A percentile compares a stretch with the other conserved stretches of the same genome.
Conservation (phyloP, 2,329 filamentous ascomycete genomes). For the Stagonosporopsis cucurbitacearum region DNA sequence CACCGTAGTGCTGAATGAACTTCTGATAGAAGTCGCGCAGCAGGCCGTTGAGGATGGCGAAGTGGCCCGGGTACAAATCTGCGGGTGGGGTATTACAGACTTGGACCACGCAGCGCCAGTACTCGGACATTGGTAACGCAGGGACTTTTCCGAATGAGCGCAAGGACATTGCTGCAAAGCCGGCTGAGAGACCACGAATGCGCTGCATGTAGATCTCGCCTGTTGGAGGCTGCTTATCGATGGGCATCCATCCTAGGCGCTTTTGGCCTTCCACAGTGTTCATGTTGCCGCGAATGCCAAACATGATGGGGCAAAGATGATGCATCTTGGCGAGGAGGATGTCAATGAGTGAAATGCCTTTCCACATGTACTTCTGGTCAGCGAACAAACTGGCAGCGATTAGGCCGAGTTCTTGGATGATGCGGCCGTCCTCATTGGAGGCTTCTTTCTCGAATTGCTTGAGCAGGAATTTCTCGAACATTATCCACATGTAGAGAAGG, state of each 20-base stretch:
- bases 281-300: constrained; percentile 80
- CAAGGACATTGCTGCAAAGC: constrained; percentile 81
- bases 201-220: constrained; percentile 74
- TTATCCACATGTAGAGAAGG: constrained; percentile 74
- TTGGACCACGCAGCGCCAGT: constrained; percentile 79
- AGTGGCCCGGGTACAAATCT: constrained; percentile 56
- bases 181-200: constrained; percentile 83
- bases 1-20: constrained; percentile 83
- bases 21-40: constrained; percentile 71
- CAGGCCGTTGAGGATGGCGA: constrained; percentile 59
- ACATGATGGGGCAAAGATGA: constrained; percentile 80
- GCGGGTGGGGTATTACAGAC: constrained; percentile 76
- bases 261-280: constrained; percentile 59
- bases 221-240: constrained; percentile 52
- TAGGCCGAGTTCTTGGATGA: constrained; percentile 80
- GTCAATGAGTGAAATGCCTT: constrained; percentile 73
- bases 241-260: constrained; percentile 41
- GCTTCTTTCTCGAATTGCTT: constrained; percentile 61
- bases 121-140: constrained; percentile 80
- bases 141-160: constrained; percentile 69
- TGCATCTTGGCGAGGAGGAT: constrained; percentile 89
- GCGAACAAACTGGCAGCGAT: constrained; percentile 78
- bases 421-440: constrained; percentile 45
- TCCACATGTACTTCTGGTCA: constrained; percentile 69
- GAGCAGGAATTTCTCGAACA: constrained; percentile 75